These are phyloP conservation scores for Lipomyces anomalus DNA, from an alignment of 805 yeast species.

Conservation along the genomic window DNA sequence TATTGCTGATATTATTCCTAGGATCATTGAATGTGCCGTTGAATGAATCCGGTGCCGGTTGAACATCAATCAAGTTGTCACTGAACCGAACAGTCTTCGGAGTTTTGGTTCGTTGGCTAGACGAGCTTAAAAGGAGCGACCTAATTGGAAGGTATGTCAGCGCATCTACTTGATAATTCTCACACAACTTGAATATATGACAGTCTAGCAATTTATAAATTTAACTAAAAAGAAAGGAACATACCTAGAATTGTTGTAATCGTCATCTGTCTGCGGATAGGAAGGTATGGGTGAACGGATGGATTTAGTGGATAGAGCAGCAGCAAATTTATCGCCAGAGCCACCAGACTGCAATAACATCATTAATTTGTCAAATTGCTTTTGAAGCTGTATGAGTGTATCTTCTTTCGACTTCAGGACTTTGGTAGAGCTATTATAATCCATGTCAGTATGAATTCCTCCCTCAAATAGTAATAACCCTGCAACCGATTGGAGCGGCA, in stretches of 20 bases:
- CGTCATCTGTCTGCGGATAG: slow-evolving; percentile 5
- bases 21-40: slow-evolving; percentile 9
- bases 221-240: neutral
- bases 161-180: too few relatives aligned
- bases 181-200: too few relatives aligned
- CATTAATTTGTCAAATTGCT: slow-evolving; percentile 20
- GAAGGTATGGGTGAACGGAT: neutral
- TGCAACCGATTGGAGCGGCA: neutral
- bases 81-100: slow-evolving; percentile 30
- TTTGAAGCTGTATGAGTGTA: slow-evolving; percentile 19
- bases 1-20: slow-evolving; percentile 13
- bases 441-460: neutral
- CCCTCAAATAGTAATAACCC: neutral
- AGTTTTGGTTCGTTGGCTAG: slow-evolving; percentile 4
- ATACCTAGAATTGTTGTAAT: slow-evolving; percentile 2
- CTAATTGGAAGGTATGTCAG: too few relatives aligned
- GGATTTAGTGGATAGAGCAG: slow-evolving; percentile 2
- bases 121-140: slow-evolving; percentile 2
- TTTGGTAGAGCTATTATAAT: slow-evolving; percentile 13
- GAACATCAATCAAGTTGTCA: slow-evolving; percentile 27
- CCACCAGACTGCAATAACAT: slow-evolving; percentile 20
- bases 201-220: too few relatives aligned
- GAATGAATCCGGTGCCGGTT: slow-evolving; percentile 4
- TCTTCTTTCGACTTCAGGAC: slow-evolving; percentile 14
- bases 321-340: slow-evolving; percentile 11